Percentiles rank a stretch among this genome's conserved stretches.
These are phyloP conservation scores for Penicillium roqueforti DNA, from an alignment of 495 filamentous ascomycete genomes.

Conservation along the genomic window DNA sequence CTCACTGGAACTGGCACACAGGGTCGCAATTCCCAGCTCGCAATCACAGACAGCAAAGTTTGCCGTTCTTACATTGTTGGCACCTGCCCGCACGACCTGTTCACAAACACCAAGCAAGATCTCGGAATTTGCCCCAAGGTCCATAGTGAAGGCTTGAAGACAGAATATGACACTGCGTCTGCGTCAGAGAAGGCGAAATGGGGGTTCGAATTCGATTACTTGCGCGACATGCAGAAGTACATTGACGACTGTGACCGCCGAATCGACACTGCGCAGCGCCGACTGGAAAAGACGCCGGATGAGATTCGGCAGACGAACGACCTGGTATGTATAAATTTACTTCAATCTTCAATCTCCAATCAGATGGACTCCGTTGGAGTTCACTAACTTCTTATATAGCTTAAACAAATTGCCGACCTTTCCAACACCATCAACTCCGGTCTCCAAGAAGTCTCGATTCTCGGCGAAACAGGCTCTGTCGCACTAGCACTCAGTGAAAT, in stretches of 20 bases:
- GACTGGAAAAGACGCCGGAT: conserved; percentile 95
- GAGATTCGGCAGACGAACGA: conserved; percentile 96
- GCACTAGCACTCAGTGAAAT: conserved; percentile 78
- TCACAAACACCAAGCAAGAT: conserved; percentile 99
- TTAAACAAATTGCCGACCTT: conserved; percentile 85
- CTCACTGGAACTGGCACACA: conserved; percentile 71
- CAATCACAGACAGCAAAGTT: conserved; percentile 88
- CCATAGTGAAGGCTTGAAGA: conserved; percentile 82
- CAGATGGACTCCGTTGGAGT: neutral
- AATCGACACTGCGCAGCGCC: conserved; percentile 83
- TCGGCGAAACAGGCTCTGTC: conserved; percentile 79
- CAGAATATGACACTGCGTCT: conserved; percentile 72
- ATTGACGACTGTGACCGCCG: conserved; percentile 95
- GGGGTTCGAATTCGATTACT: conserved; percentile 94
- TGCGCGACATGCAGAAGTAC: conserved; percentile 90
- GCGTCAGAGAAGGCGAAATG: conserved; percentile 66
- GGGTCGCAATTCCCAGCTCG: conserved; percentile 70
- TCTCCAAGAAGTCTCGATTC: conserved; percentile 76
- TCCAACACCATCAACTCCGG: conserved; percentile 75
- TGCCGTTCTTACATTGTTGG: conserved; percentile 93
- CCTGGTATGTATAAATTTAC: conserved; percentile 45
- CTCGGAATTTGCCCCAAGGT: conserved; percentile 86
- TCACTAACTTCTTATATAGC: conserved; percentile 29
- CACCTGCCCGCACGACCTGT: conserved; percentile 97
- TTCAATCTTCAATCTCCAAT: neutral